A percentile compares a stretch with the other conserved stretches of the same genome.
Evolutionary conservation across 495 filamentous ascomycete genomes (phyloP).

Genomic region (Astrothelium macrocarpum): DNA sequence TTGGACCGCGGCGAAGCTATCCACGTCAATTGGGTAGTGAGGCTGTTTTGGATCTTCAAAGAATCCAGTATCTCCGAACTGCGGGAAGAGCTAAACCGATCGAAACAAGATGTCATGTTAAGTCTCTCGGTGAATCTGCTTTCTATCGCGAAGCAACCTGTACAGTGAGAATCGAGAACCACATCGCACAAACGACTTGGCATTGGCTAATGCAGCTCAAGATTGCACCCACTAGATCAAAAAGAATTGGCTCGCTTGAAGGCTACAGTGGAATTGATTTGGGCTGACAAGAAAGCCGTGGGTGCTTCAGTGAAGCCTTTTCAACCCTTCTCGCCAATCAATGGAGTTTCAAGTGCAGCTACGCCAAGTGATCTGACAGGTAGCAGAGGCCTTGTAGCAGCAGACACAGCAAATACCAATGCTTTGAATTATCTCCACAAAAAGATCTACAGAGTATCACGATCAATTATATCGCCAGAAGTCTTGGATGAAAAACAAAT

Average conservation of each 20-base stretch:
- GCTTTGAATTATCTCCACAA: background rate
- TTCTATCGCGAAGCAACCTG: background rate
- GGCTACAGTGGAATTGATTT: background rate
- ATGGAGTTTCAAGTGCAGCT: background rate
- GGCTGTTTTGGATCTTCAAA: background rate
- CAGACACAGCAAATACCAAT: background rate
- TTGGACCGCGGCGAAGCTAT: background rate
- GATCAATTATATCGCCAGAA: background rate
- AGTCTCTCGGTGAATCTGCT: background rate
- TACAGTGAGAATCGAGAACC: background rate
- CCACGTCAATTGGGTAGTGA: background rate
- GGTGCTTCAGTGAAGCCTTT: background rate
- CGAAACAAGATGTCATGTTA: background rate
- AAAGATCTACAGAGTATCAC: background rate
- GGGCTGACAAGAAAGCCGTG: background rate
- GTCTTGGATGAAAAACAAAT: background rate
- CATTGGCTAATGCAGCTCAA: background rate
- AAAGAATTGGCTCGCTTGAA: background rate
- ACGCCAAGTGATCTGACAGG: background rate
- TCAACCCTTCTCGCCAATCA: background rate
- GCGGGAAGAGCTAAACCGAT: background rate
- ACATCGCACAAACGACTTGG: background rate
- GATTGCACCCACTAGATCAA: background rate
- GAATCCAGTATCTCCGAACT: background rate
- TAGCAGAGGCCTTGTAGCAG: background rate